Base-by-base conservation (phyloP, 805 yeast genomes). In the Candida awuae region DNA sequence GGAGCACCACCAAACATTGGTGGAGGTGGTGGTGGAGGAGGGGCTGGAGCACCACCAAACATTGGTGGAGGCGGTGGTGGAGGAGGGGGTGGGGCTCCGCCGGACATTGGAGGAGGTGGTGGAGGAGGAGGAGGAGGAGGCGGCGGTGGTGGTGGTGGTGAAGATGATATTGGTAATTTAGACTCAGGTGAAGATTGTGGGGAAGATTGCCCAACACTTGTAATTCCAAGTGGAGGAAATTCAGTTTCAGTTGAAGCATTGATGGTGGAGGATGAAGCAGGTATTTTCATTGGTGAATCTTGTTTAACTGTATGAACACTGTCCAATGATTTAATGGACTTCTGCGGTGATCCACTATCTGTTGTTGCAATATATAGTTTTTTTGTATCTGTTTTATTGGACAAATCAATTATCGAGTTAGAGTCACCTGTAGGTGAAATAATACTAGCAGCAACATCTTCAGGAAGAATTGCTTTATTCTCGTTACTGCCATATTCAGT, bases 1-100 rank as follows among this genome's bases (percentile, higher is more conserved):
- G 59, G 56, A 7, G 45, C 38, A 10, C 59, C 46, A 25, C 52
- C 52, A 7, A 52, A 39, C 14, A 55, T 50, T 2, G 61, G 59
- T 16, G 59, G 55, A 6, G 65, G 61, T 4, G 66, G 61, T 4
- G 58, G 56, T 1, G 62, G 59, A 4, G 61, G 47, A 6, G 43
- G 34, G 13, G 46, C 42, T 5, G 61, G 47, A 6, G 42, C 34
- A 14, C 46, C 42, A 2, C 44, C 39, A 7, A 29, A 41, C 23
- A 46, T 42, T 4, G 28, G 28, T 25, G 59, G 58, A 15, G 61
- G 59, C 5, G 62, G 61, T 7, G 54, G 56, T 0, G 44, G 61
- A 15, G 58, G 57, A 5, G 56, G 55, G 9, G 58, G 52, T 2
- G 62, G 62, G 9, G 42, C 37, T 5, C 30, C 28, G 6, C 35